Conservation (phyloP, 495 filamentous ascomycete species). For the Elaphomyces granulatus region DNA sequence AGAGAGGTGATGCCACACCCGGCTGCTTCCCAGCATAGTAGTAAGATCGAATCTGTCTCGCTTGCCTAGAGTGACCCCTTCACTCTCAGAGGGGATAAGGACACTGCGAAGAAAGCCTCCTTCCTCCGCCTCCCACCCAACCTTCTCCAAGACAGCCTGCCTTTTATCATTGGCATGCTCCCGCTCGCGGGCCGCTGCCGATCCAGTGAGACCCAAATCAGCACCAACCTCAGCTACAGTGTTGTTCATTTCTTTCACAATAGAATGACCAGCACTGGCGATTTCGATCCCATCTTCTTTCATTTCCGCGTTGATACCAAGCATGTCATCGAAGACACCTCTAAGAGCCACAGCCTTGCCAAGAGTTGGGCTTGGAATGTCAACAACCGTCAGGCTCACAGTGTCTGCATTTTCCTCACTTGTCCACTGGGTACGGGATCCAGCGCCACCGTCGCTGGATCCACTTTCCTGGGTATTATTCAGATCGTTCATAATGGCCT, state of each 20-base stretch:
- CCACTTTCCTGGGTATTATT: conserved; percentile 48
- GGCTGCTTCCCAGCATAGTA: conserved; percentile 54
- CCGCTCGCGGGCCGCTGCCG: conserved; percentile 49
- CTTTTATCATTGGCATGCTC: conserved; percentile 68
- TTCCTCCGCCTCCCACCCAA: conserved; percentile 62
- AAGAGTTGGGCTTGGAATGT: conserved; percentile 64
- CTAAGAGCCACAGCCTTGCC: conserved; percentile 77
- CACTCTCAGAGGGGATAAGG: conserved; percentile 63
- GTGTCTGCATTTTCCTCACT: conserved; percentile 63
- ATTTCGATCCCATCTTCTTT: conserved; percentile 80
- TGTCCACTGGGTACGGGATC: conserved; percentile 42
- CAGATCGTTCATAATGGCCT: conserved; percentile 69
- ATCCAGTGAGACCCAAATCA: conserved; percentile 63
- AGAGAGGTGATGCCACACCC: conserved; percentile 90
- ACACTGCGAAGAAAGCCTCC: conserved; percentile 72
- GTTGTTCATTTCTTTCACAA: conserved; percentile 69
- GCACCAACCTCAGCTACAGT: conserved; percentile 65
- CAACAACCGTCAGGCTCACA: conserved; percentile 76
- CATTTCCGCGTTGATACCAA: conserved; percentile 96
- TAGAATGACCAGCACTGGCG: conserved; percentile 52
- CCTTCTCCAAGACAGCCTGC: conserved; percentile 73
- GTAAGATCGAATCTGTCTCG: conserved; percentile 63
- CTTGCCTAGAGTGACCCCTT: conserved; percentile 60
- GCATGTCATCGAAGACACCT: conserved; percentile 76
- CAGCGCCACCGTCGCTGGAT: conserved; percentile 39